Evolutionary conservation across 768 basidiomycete genomes (phyloP).

Genomic region (Auricularia auricula-judae): DNA sequence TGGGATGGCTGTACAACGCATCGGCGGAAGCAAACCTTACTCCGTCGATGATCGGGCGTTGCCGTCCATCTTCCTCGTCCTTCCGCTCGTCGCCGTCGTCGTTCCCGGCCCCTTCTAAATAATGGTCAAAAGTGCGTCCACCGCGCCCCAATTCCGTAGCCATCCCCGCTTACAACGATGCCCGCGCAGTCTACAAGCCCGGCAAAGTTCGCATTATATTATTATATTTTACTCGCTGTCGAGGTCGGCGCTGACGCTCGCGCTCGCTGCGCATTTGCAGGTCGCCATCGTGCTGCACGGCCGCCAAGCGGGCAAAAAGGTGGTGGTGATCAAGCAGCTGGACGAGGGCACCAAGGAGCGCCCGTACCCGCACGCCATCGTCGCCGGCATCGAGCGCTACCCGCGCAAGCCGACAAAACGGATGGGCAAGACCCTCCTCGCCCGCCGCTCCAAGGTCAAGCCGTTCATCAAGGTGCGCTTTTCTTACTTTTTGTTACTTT

Average conservation of each 20-base stretch:
- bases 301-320: slow-evolving; percentile 98
- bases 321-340: slow-evolving; percentile 94
- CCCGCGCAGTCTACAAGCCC: slow-evolving; percentile 72
- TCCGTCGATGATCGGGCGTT: not conserved
- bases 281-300: slow-evolving; percentile 97
- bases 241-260: not conserved
- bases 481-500: not conserved
- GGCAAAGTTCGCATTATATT: slow-evolving; percentile 57
- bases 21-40: not conserved
- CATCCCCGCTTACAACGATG: not conserved
- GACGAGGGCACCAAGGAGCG: slow-evolving; percentile 96
- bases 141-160: not conserved
- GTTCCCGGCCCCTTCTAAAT: slow-evolving; percentile 6
- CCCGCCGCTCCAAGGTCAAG: slow-evolving; percentile 92
- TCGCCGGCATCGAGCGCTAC: slow-evolving; percentile 97
- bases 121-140: slow-evolving; percentile 12
- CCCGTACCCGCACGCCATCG: slow-evolving; percentile 95
- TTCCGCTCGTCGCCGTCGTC: not conserved
- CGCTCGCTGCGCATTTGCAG: slow-evolving; percentile 24
- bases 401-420: slow-evolving; percentile 94
- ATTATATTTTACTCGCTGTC: not conserved
- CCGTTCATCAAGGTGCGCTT: slow-evolving; percentile 90
- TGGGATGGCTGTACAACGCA: too few species aligned
- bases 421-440: slow-evolving; percentile 94
- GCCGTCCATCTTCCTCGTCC: not conserved